Evolutionary conservation across 2,329 filamentous ascomycete species (phyloP).

Genomic region (Colletotrichum sp.): DNA sequence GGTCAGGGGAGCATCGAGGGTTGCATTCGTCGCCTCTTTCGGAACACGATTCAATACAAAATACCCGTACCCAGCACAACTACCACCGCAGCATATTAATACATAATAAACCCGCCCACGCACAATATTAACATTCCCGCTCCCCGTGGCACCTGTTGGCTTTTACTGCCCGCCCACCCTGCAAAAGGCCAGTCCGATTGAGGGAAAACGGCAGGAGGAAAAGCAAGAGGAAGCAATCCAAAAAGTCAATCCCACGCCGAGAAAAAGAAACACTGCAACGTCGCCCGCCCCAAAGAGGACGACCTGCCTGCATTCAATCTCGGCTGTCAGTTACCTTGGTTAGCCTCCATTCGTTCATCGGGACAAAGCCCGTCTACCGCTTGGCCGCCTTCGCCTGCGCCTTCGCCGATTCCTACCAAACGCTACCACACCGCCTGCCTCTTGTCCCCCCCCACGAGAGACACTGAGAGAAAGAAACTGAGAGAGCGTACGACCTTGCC

Average conservation of each 20-base stretch:
- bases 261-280: conserved; percentile 2
- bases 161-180: neutral
- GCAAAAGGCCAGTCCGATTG: neutral
- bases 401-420: neutral
- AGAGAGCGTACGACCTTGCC: neutral
- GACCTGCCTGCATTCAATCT: neutral
- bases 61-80: neutral
- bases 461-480: neutral
- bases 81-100: neutral
- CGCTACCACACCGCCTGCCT: neutral
- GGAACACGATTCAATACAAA: neutral
- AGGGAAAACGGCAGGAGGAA: neutral
- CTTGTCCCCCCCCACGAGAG: neutral
- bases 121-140: neutral
- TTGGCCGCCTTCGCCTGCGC: neutral
- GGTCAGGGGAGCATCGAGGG: conserved; percentile 17
- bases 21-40: conserved; percentile 8
- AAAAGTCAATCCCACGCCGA: neutral
- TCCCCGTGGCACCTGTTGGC: neutral
- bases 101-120: conserved; percentile 8
- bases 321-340: conserved; percentile 10
- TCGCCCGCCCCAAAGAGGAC: neutral
- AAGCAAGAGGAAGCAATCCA: conserved; percentile 6
- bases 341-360: conserved; percentile 1
- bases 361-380: neutral